Evolutionary conservation across 2,329 filamentous ascomycete species (phyloP), one percentile per base, ranked within the genome.

Genomic region (Epichloe sibirici): DNA sequence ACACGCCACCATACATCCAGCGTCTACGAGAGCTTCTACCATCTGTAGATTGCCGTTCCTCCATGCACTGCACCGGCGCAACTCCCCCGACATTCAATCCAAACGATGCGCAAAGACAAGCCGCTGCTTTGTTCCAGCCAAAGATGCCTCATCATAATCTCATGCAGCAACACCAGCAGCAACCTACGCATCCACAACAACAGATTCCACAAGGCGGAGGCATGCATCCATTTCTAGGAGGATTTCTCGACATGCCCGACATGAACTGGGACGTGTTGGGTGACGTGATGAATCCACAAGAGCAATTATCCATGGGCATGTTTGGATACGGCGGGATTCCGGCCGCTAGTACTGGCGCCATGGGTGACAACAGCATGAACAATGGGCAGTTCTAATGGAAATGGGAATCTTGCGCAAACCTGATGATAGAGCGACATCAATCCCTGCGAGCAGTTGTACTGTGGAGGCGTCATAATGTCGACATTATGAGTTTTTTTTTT

Each of bases 231-330:
- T 69, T 75, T 37, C 55, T 77, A 42, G 67, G 68, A 15, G 67
- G 68, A 0, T 74, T 72, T 51, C 57, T 76, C 17, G 74, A 77
- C 55, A 63, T 70, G 5, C 66, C 67, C 9, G 58, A 64, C 3
- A 58, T 76, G 15, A 73, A 74, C 48, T 74, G 74, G 69, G 73
- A 76, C 51, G 67, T 76, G 61, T 74, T 71, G 64, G 66, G 62
- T 15, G 62, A 63, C 51, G 56, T 64, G 53, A 37, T 58, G n/a
- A 58, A 59, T 40, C 52, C 57, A 31, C 59, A 62, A 34, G 59
- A 60, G 9, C 63, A 66, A 44, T 51, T 67, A 12, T 62, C 65
- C 3, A 49, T 61, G 11, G 58, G 63, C 44, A 61, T 68, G 51
- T 69, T 69, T 51, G 62, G 61, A 40, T 60, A 59, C n/a, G 65